These are phyloP conservation scores for Rhodotorula sp. DNA, from an alignment of 1,284 basidiomycete genomes.

Conservation along the genomic window DNA sequence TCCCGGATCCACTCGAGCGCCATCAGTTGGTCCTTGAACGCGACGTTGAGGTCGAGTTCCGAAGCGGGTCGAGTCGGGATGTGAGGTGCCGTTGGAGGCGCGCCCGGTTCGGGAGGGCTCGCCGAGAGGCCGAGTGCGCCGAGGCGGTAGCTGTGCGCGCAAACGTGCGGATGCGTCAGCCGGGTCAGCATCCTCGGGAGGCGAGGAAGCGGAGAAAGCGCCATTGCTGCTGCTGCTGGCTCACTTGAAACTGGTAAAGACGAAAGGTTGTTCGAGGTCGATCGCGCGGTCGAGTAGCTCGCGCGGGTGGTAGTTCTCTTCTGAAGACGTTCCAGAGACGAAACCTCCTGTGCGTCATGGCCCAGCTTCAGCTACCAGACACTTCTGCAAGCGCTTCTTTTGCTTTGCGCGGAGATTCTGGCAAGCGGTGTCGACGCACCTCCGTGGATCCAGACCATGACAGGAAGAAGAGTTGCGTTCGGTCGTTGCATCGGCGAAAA, in stretches of 20 bases:
- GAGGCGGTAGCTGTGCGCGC: slow-evolving; percentile 35
- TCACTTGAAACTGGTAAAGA: slow-evolving; percentile 38
- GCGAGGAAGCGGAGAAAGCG: not conserved
- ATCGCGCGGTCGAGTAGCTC: slow-evolving; percentile 28
- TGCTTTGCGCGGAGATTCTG: not conserved
- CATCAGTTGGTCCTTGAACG: slow-evolving; percentile 36
- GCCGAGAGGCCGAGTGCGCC: slow-evolving; percentile 35
- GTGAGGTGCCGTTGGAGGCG: slow-evolving; percentile 26
- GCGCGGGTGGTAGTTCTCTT: slow-evolving; percentile 29
- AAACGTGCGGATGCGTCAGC: not conserved
- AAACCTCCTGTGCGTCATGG: slow-evolving; percentile 22
- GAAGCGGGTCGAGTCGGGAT: slow-evolving; percentile 23
- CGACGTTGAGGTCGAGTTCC: slow-evolving; percentile 40
- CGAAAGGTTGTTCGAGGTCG: slow-evolving; percentile 26
- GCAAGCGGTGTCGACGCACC: slow-evolving; percentile 12
- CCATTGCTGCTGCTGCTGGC: not conserved
- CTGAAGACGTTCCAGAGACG: slow-evolving; percentile 27
- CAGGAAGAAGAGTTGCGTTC: slow-evolving; percentile 26
- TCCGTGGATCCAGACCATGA: slow-evolving; percentile 32
- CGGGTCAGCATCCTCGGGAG: not conserved
- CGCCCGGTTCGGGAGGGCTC: slow-evolving; percentile 23
- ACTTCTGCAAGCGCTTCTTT: not conserved
- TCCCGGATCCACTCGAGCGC: slow-evolving; percentile 35
- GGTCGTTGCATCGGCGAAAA: slow-evolving; percentile 25
- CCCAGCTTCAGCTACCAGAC: not conserved